Evolutionary conservation across 2,329 filamentous ascomycete genomes (phyloP).

Genomic region (Trichoderma pleuroti): DNA sequence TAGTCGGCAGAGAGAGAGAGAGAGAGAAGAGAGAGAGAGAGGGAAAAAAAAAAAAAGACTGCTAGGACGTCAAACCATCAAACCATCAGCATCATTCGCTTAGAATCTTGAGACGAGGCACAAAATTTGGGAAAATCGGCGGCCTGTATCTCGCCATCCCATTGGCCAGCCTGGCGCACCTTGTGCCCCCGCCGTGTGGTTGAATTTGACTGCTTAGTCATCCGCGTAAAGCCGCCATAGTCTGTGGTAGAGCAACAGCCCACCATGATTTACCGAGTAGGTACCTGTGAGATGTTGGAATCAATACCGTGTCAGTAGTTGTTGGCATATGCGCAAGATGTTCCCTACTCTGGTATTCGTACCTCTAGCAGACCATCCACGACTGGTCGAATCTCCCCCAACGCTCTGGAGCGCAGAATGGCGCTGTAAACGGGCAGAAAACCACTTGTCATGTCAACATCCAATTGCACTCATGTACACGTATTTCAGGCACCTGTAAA

Average conservation of each 20-base stretch:
- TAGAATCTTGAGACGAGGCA: slow-evolving; percentile 17
- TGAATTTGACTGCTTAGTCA: slow-evolving; percentile 13
- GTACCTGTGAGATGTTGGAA: not conserved
- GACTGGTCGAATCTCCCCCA: not conserved
- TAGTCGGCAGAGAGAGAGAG: not conserved
- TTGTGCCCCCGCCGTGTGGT: not conserved
- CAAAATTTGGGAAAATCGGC: slow-evolving; percentile 19
- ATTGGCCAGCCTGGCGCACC: slow-evolving; percentile 2
- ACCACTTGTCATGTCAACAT: not conserved
- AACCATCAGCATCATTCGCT: not conserved
- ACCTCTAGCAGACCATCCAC: not conserved
- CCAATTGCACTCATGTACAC: not conserved
- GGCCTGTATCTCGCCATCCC: not conserved
- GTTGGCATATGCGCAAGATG: no score
- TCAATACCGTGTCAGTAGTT: not conserved
- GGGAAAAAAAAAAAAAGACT: no score
- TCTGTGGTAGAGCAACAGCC: not conserved
- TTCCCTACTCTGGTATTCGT: fast-evolving
- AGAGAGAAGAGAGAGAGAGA: not conserved
- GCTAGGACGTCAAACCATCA: not conserved
- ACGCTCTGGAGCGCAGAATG: not conserved
- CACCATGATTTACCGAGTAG: not conserved
- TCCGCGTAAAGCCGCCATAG: not conserved
- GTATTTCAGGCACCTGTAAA: not conserved
- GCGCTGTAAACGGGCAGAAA: not conserved